Percentiles rank a stretch among this genome's conserved stretches.
Conservation (phyloP, 352 stramenopile species). For the Thalassiosira ordinaria region DNA sequence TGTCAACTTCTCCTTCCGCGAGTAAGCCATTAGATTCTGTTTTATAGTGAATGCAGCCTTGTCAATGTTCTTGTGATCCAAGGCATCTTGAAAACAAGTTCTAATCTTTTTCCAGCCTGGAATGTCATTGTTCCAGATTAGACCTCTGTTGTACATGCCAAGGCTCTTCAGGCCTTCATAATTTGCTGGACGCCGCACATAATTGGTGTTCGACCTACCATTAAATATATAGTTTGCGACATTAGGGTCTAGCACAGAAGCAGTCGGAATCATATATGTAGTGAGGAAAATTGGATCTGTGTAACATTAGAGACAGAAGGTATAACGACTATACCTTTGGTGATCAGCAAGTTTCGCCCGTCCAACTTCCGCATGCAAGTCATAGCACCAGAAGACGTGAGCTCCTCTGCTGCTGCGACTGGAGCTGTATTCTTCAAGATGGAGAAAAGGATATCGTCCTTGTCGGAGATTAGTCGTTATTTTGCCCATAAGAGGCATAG, state of each 20-base stretch:
- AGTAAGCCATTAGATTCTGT: constrained; percentile 13
- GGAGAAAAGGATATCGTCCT: constrained; percentile 1
- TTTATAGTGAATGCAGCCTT: constrained; percentile 15
- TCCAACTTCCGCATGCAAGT: constrained; percentile 8
- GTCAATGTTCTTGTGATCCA: constrained; percentile 33
- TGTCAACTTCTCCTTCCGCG: constrained; percentile 20
- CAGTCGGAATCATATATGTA: background rate
- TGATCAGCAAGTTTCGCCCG: constrained; percentile 8
- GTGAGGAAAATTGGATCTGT: background rate
- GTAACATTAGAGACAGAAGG: background rate
- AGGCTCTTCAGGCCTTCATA: constrained; percentile 29
- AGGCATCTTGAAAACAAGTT: constrained; percentile 31
- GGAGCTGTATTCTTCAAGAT: constrained; percentile 25
- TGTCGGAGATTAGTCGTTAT: too few species aligned
- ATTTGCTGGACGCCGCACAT: constrained; percentile 23
- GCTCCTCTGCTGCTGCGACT: constrained; percentile 15
- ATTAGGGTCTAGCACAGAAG: constrained; percentile 21
- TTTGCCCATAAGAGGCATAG: background rate
- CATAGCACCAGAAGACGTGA: background rate
- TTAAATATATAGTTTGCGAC: constrained; percentile 40
- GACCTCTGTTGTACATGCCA: constrained; percentile 37
- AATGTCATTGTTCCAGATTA: constrained; percentile 50
- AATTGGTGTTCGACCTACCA: constrained; percentile 15
- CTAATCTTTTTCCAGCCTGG: constrained; percentile 19
- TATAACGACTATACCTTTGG: background rate